Base-by-base conservation (phyloP, 2,329 filamentous ascomycete species). In the Sporothrix luriei region DNA sequence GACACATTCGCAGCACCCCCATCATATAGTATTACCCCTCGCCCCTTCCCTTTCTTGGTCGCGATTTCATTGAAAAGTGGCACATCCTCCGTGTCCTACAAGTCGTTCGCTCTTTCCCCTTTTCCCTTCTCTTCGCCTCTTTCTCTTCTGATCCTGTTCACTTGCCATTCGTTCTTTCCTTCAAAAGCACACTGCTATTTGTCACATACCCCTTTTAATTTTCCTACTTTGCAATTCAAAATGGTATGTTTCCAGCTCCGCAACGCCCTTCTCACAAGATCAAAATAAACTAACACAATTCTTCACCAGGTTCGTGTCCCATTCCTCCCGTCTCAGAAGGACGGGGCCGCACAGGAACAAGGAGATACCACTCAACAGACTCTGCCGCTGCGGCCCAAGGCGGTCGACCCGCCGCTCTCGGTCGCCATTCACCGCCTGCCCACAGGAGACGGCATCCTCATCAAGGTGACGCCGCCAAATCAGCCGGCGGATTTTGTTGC, bases 381-480 rank as follows among this genome's bases (percentile, higher is more conserved):
- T 0, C 21, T 66, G 59, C 16, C 66, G 1, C 16, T 68, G 11
- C 65, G 43, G 11, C 49, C 38, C 24, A 55, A 66, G 54, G 10
- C 24, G n/a, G 10, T n/a, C 4, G 26, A 21, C 1, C 2, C 7
- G 24, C 40, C 57, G 1, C 61, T 59, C 6, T 54, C 51, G 0
- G 46, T 72, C 1, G 51, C 61, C 9, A 49, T 72, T 6, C 80
- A 84, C 65, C 78, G 82, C 0, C 70, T 84, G 4, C 73, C 78
- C 0, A 74, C 75, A 3, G 73, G 75, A 2, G 77, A 82, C 11
- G 82, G 81, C 1, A 74, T 86, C 1, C 67, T 87, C 3, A 75
- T 85, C 72, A 83, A 80, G 61, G 76, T 87, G 13, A 75, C 80
- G 4, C 82, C 84, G 0, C 85, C 84, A 0, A 75, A 54, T 3